Conservation (phyloP, 1,284 basidiomycete species). For the Boletus smithii region DNA sequence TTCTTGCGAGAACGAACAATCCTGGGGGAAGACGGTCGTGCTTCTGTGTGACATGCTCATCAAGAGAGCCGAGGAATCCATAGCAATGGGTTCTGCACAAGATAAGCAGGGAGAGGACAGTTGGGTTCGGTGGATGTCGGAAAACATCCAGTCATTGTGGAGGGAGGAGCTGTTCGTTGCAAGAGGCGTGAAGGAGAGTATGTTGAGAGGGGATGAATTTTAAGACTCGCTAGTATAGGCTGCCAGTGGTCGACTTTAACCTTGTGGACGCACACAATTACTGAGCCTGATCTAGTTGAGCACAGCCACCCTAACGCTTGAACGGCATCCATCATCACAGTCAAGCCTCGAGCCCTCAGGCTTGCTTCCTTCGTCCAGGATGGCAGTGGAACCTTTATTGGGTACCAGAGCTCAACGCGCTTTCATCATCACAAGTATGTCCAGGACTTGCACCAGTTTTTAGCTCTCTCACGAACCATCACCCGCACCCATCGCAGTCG, state of each 20-base stretch:
- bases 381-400: conserved; percentile 65
- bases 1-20: conserved; percentile 48
- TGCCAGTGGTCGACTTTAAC: too few species aligned
- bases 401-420: conserved; percentile 62
- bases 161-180: conserved; percentile 55
- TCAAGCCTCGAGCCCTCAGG: conserved; percentile 13
- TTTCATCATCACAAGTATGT: conserved; percentile 63
- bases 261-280: too few species aligned
- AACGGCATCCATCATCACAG: conserved; percentile 2
- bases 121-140: conserved; percentile 36
- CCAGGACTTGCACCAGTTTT: neutral
- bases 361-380: conserved; percentile 30
- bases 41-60: conserved; percentile 38
- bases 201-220: conserved; percentile 38
- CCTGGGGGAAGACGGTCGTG: conserved; percentile 36
- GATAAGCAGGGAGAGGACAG: neutral
- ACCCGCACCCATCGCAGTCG: conserved; percentile 34
- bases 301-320: conserved; percentile 17
- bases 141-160: conserved; percentile 38
- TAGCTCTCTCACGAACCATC: conserved; percentile 9
- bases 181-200: conserved; percentile 41
- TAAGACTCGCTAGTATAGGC: conserved; percentile 21
- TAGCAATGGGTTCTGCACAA: neutral
- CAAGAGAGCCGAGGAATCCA: conserved; percentile 29
- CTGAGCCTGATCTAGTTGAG: neutral